Percentiles rank a stretch among this genome's conserved stretches.
Evolutionary conservation across 148 eudicot genomes (phyloP).

Genomic region (Oxyria digyna): DNA sequence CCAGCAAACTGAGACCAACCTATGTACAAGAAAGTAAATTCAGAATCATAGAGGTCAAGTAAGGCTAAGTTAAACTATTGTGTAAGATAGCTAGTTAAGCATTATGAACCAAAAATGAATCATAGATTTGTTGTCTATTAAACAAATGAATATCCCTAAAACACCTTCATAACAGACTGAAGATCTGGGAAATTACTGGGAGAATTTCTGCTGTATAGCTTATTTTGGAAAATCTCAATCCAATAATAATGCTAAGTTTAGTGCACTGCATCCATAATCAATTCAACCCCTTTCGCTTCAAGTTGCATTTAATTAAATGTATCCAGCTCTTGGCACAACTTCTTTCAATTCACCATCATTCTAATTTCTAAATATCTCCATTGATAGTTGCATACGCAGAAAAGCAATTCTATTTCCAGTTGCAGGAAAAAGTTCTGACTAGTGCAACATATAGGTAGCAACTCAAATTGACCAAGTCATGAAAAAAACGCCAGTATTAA

Average conservation of each 20-base stretch:
- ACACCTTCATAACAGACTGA: too few species aligned
- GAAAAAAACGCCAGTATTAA: too few species aligned
- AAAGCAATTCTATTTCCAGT: too few species aligned
- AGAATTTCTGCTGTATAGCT: not conserved
- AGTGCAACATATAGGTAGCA: not conserved
- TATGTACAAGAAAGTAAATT: slow-evolving; percentile 9
- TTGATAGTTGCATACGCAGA: not conserved
- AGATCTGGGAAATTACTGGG: not conserved
- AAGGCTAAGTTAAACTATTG: not conserved
- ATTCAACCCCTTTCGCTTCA: too few species aligned
- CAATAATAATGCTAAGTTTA: not conserved
- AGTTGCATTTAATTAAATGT: too few species aligned
- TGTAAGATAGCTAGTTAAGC: too few species aligned
- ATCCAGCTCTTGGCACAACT: too few species aligned
- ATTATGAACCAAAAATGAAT: too few species aligned
- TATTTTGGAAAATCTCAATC: not conserved
- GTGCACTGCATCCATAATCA: not conserved
- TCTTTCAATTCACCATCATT: too few species aligned
- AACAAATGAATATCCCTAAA: too few species aligned
- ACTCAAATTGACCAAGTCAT: not conserved
- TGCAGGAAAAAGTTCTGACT: not conserved
- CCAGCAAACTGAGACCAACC: slow-evolving; percentile 69
- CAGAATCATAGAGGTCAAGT: not conserved
- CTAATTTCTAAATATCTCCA: too few species aligned
- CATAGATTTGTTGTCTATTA: too few species aligned